phyloP scores from a whole-genome alignment of 306 rosid species.

The Quercus agrifolia region DNA sequence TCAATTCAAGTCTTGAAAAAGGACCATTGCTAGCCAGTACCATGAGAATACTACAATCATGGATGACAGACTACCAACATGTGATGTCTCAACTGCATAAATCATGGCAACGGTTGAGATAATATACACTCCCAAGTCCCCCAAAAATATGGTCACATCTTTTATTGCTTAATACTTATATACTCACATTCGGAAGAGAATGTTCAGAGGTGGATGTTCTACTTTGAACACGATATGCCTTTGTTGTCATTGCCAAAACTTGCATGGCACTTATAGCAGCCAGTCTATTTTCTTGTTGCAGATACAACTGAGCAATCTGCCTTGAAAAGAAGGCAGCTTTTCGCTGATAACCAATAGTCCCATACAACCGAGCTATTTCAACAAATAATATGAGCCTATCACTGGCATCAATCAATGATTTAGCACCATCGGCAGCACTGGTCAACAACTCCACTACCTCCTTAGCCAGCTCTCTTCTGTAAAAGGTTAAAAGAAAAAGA shows the following conservation, averaged over 20 bases:
- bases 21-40: background rate
- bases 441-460: slow-evolving; percentile 91
- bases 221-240: slow-evolving; percentile 96
- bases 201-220: slow-evolving; percentile 57
- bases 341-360: slow-evolving; percentile 87
- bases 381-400: slow-evolving; percentile 79
- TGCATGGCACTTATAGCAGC: slow-evolving; percentile 99
- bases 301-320: slow-evolving; percentile 95
- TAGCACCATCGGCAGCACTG: slow-evolving; percentile 96
- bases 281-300: slow-evolving; percentile 86
- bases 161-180: slow-evolving; percentile 16
- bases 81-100: slow-evolving; percentile 2
- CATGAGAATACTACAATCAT: background rate
- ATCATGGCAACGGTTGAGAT: background rate
- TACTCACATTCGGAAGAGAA: slow-evolving; percentile 59
- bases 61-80: slow-evolving; percentile 8
- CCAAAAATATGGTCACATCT: slow-evolving; percentile 6
- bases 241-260: slow-evolving; percentile 95
- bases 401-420: slow-evolving; percentile 90
- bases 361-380: slow-evolving; percentile 98
- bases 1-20: background rate
- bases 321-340: slow-evolving; percentile 96
- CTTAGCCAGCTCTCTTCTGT: slow-evolving; percentile 89
- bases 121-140: slow-evolving; percentile 4
- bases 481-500: background rate